Evolutionary conservation across 1,284 basidiomycete species (phyloP), one percentile per base, ranked within the genome.

Genomic region (Tylopilus sp.): DNA sequence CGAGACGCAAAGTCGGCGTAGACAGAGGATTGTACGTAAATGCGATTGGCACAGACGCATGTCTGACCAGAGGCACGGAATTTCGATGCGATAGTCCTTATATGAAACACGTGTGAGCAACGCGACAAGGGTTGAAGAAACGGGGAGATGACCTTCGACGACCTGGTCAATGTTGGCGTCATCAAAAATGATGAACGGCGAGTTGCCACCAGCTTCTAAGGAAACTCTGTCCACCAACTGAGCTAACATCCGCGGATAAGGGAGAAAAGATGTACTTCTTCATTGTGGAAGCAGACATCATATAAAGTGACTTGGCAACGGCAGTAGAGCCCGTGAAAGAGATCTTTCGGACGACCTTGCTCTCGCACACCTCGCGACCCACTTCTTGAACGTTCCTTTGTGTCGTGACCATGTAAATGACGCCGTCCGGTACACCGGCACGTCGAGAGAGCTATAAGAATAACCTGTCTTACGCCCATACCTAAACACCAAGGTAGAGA

Each of bases 101-200:
- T 4, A 57, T 57, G 24, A 29, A 41, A 6, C 3, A 36, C 22
- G 41, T 7, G 49, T 68, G 41, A 68, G 57, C 24, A 9, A 62
- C 26, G 32, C 3, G 29, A 29, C 4, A 8, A 18, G 26, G 15
- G 3, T 5, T 9, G 6, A 4, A 44, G 38, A 57, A 1, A 16
- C 29, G 6, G 3, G 5, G 24, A 53, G 24, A 10, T 38, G 66
- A 91, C 92, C 90, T 68, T 92, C 91, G n/a, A 99, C 95, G 33
- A 98, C 98, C 61, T 92, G 91, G 67, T 96, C 94, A 60, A 99
- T 87, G 77, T 99, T 92, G 0, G 97, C 97, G 75, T 99, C 98
- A 67, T 96, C 94, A 77, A 99, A 99, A 12, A 99, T 95, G 70
- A 98, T 97, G 81, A 97, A 97, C 0, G 96, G 93, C 0, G 95